Evolutionary conservation across 345 rosid species (phyloP).

Genomic region (Gossypium bickii): DNA sequence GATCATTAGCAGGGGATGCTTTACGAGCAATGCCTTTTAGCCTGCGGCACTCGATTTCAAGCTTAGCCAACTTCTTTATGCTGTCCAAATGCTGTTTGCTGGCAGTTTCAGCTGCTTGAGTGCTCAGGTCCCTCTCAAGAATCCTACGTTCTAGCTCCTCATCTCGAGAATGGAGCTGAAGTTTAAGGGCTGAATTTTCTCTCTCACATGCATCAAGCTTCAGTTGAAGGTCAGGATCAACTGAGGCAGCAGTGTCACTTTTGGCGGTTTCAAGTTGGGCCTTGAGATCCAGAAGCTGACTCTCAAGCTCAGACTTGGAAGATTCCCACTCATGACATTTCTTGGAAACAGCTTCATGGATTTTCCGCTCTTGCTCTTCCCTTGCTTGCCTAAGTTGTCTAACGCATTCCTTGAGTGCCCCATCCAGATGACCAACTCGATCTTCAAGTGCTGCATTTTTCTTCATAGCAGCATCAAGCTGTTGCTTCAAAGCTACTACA

Average conservation of each 20-base stretch:
- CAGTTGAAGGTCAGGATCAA: constrained; percentile 32
- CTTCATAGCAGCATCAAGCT: constrained; percentile 55
- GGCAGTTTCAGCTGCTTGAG: constrained; percentile 81
- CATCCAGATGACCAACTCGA: constrained; percentile 80
- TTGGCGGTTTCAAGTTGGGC: constrained; percentile 34
- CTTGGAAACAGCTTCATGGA: constrained; percentile 49
- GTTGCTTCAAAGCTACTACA: constrained; percentile 55
- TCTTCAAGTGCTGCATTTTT: constrained; percentile 57
- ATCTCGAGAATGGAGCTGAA: constrained; percentile 41
- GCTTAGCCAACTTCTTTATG: constrained; percentile 65
- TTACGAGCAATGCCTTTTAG: constrained; percentile 50
- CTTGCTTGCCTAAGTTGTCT: constrained; percentile 83
- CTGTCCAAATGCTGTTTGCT: constrained; percentile 87
- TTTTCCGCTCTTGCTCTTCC: constrained; percentile 77
- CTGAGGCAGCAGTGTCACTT: constrained; percentile 25
- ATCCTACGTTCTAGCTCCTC: constrained; percentile 58
- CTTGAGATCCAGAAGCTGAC: constrained; percentile 42
- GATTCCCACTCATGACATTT: constrained; percentile 62
- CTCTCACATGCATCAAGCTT: constrained; percentile 58
- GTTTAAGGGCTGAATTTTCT: constrained; percentile 58
- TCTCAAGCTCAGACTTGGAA: constrained; percentile 47
- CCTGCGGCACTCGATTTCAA: constrained; percentile 77
- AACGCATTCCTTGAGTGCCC: constrained; percentile 92
- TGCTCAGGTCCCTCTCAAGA: constrained; percentile 81
- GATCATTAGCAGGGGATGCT: constrained; percentile 30